Evolutionary conservation across 768 basidiomycete species (phyloP), one percentile per base, ranked within the genome.

Genomic region (Crepidotus variabilis): DNA sequence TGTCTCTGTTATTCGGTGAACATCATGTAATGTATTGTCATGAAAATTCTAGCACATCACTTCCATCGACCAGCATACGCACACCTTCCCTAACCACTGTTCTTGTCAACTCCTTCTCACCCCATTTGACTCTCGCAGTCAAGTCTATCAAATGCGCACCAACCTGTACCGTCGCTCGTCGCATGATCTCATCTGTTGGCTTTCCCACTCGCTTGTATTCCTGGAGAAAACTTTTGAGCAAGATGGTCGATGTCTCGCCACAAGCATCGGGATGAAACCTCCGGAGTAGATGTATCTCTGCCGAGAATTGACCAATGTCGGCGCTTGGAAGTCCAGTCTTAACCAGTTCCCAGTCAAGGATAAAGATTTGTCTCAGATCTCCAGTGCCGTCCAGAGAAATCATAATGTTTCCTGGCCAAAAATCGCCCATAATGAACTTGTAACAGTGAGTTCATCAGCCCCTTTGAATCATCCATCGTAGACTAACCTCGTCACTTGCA

Each of bases 331-430:
- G 55, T 18, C 87, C 85, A 0, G 78, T 72, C 68, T 78, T 86
- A 35, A 75, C 68, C 9, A 86, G 48, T 61, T 89, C 87, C 87
- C 87, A 88, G 65, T 88, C 87, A 47, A 88, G 61, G 35, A 87
- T 71, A 39, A 71, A 75, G 9, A 85, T 60, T 10, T 67, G 73
- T 62, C 72, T 69, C 34, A 84, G 61, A 1, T 60, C 55, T 11
- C 71, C 72, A 1, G 69, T 63, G 4, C 62, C 63, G 48, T 67
- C 67, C 9, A 76, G 63, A 10, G 61, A 66, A 18, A 87, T 61
- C 58, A 87, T 71, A 47, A 88, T 60, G 62, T 89, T 88, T 0
- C 86, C 87, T 1, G 87, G 80, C 86, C 87, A 89, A 61, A 88
- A 84, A 65, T 89, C 88, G 0, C 88, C 87, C 82, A 83, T 83